Conservation (phyloP, 1,284 basidiomycete species). For the Ustilago sp. region DNA sequence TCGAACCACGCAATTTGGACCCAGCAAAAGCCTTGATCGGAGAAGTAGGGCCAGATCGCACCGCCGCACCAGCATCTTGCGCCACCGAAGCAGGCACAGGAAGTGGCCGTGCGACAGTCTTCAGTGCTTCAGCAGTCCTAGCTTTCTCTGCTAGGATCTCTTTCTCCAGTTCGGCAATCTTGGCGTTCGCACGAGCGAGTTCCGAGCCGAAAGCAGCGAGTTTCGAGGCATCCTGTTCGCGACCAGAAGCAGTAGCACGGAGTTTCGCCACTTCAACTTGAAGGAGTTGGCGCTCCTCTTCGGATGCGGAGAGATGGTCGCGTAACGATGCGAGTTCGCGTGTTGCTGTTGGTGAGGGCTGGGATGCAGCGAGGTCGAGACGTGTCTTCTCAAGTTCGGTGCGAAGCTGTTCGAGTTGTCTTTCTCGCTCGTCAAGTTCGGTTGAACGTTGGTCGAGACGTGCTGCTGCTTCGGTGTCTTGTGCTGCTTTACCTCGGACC, state of each 20-base stretch:
- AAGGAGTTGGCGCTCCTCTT: conserved; percentile 27
- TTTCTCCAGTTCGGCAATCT: conserved; percentile 30
- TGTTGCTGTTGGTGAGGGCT: background rate
- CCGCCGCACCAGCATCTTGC: background rate
- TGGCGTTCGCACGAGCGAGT: conserved; percentile 19
- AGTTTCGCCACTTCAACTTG: conserved; percentile 34
- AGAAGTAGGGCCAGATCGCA: conserved; percentile 29
- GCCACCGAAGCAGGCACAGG: conserved; percentile 20
- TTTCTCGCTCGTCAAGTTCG: conserved; percentile 28
- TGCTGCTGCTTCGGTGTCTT: background rate
- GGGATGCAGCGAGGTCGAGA: conserved; percentile 3
- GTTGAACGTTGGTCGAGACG: conserved; percentile 26
- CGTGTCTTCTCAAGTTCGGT: conserved; percentile 13
- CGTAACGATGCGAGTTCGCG: conserved; percentile 29
- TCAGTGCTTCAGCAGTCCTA: conserved; percentile 15
- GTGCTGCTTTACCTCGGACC: conserved; percentile 19
- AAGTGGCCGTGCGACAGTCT: conserved; percentile 25
- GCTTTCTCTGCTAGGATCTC: conserved; percentile 30
- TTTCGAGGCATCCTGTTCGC: conserved; percentile 14
- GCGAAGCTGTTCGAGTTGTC: conserved; percentile 16
- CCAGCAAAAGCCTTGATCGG: conserved; percentile 27
- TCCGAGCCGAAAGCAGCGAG: conserved; percentile 19
- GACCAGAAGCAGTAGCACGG: conserved; percentile 18
- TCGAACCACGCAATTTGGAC: conserved; percentile 21
- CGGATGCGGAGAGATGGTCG: conserved; percentile 27